Evolutionary conservation across 2,329 filamentous ascomycete species (phyloP).

Genomic region (Balansia obtecta): DNA sequence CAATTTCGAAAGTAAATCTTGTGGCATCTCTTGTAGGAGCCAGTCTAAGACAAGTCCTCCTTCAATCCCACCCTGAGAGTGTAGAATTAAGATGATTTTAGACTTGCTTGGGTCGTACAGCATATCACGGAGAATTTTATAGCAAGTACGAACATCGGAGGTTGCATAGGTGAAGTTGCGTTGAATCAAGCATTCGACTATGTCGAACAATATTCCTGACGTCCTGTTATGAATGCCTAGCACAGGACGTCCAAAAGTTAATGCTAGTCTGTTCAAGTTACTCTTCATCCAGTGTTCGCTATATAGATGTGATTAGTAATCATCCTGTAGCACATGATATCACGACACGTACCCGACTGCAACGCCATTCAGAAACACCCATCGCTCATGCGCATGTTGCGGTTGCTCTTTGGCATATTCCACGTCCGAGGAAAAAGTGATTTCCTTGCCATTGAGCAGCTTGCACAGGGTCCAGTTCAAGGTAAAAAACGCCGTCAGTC

Average conservation of each 20-base stretch:
- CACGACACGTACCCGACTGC: conserved; percentile 38
- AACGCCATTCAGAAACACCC: conserved; percentile 73
- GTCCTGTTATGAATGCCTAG: conserved; percentile 67
- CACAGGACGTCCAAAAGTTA: conserved; percentile 60
- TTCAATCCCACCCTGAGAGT: conserved; percentile 69
- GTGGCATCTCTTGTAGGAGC: conserved; percentile 59
- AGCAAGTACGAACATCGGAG: conserved; percentile 50
- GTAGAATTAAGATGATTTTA: conserved; percentile 62
- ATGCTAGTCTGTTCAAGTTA: conserved; percentile 58
- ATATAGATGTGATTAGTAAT: neutral
- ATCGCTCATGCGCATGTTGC: conserved; percentile 51
- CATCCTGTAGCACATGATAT: neutral
- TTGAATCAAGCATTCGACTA: conserved; percentile 67
- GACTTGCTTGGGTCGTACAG: conserved; percentile 48
- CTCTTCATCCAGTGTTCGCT: conserved; percentile 54
- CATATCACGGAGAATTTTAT: conserved; percentile 46
- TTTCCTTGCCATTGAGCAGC: conserved; percentile 36
- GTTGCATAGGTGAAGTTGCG: conserved; percentile 64
- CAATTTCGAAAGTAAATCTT: conserved; percentile 52
- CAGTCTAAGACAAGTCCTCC: conserved; percentile 63
- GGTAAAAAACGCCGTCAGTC: conserved; percentile 30
- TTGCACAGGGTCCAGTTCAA: conserved; percentile 39
- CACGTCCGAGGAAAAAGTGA: conserved; percentile 38
- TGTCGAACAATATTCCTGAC: conserved; percentile 61
- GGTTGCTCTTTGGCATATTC: conserved; percentile 35